A percentile compares a stretch with the other conserved stretches of the same genome.
Conservation (phyloP, 495 filamentous ascomycete species). For the Penicillium silybi region DNA sequence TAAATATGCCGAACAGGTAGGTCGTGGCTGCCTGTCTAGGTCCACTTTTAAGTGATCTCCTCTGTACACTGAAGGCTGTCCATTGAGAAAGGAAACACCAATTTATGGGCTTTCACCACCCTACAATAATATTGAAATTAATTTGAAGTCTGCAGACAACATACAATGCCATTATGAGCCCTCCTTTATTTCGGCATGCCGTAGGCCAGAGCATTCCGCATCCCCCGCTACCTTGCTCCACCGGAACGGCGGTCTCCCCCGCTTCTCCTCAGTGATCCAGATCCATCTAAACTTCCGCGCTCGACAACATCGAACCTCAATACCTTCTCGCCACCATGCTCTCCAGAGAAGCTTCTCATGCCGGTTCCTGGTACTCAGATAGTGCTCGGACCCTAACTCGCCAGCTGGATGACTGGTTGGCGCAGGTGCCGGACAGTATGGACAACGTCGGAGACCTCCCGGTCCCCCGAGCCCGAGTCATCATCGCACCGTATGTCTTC, state of each 20-base stretch:
- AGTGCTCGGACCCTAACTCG: constrained; percentile 52
- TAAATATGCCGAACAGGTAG: too few relatives aligned
- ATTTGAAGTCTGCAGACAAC: not conserved
- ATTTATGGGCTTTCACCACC: too few relatives aligned
- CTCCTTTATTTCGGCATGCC: not conserved
- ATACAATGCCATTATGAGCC: not conserved
- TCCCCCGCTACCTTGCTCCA: constrained; percentile 19
- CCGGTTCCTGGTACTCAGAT: constrained; percentile 84
- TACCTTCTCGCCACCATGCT: constrained; percentile 38
- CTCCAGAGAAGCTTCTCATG: constrained; percentile 63
- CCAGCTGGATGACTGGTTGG: constrained; percentile 79
- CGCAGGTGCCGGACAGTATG: constrained; percentile 61
- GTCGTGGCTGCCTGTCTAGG: too few relatives aligned
- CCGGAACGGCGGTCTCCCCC: constrained; percentile 20
- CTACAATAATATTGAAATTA: too few relatives aligned
- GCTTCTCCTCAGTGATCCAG: constrained; percentile 18
- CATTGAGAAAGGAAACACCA: too few relatives aligned
- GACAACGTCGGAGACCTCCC: constrained; percentile 59
- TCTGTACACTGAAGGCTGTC: too few relatives aligned
- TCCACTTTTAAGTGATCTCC: too few relatives aligned
- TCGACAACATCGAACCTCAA: constrained; percentile 2
- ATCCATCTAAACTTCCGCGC: constrained; percentile 4
- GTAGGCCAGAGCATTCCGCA: constrained; percentile 9
- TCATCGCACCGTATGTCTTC: constrained; percentile 88
- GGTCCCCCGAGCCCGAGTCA: constrained; percentile 71